A percentile compares a stretch with the other conserved stretches of the same genome.
Evolutionary conservation across 495 filamentous ascomycete genomes (phyloP).

Genomic region (Recurvomyces mirabilis): DNA sequence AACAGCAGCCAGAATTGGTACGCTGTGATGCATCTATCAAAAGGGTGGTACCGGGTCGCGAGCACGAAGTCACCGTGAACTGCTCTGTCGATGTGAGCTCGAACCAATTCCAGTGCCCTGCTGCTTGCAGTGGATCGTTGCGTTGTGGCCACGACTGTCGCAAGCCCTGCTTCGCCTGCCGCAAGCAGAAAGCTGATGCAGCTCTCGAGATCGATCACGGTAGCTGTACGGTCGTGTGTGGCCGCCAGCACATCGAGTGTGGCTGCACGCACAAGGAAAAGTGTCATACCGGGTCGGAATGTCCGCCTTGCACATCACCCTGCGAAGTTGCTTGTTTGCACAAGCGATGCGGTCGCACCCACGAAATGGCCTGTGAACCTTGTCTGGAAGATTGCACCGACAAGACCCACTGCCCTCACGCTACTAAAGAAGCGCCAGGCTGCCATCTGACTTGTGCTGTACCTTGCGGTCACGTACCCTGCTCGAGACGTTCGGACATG

Average conservation of each 20-base stretch:
- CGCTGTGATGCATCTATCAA: slow-evolving; percentile 31
- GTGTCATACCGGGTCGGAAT: slow-evolving; percentile 46
- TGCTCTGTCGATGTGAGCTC: slow-evolving; percentile 40
- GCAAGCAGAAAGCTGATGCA: slow-evolving; percentile 21
- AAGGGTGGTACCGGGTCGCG: slow-evolving; percentile 40
- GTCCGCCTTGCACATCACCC: slow-evolving; percentile 40
- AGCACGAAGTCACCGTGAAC: slow-evolving; percentile 39
- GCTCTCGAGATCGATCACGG: slow-evolving; percentile 35
- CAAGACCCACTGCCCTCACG: slow-evolving; percentile 50
- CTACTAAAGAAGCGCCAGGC: too few relatives aligned
- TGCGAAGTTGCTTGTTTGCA: slow-evolving; percentile 57
- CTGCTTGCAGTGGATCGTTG: slow-evolving; percentile 36
- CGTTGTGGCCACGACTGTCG: slow-evolving; percentile 54
- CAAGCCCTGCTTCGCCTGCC: slow-evolving; percentile 41
- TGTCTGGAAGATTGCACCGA: slow-evolving; percentile 50
- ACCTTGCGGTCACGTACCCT: slow-evolving; percentile 53
- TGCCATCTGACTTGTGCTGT: slow-evolving; percentile 54
- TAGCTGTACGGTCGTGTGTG: slow-evolving; percentile 42
- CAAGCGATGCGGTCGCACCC: slow-evolving; percentile 46
- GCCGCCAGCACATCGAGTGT: slow-evolving; percentile 45
- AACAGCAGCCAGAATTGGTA: slow-evolving; percentile 30
- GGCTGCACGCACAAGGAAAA: slow-evolving; percentile 40
- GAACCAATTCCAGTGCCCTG: slow-evolving; percentile 35
- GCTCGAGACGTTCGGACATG: slow-evolving; percentile 49
- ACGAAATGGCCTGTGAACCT: slow-evolving; percentile 53